Conservation (phyloP, 345 rosid species). For the Salix viminalis region DNA sequence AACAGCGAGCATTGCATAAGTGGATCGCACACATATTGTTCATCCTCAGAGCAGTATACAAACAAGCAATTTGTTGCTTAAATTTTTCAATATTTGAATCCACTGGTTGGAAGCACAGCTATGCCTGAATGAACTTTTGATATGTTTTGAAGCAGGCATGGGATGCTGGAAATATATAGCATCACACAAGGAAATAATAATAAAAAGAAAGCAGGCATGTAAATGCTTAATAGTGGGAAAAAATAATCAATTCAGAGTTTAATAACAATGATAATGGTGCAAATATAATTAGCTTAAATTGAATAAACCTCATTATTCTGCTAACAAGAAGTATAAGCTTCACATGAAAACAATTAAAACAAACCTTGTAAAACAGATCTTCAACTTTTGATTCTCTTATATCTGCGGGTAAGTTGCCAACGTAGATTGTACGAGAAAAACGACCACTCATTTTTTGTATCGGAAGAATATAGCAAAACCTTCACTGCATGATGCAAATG, state of each 20-base stretch:
- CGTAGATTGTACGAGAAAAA: conserved; percentile 93
- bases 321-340: neutral
- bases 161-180: neutral
- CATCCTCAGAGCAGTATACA: neutral
- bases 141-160: neutral
- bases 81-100: neutral
- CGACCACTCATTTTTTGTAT: conserved; percentile 79
- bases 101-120: neutral
- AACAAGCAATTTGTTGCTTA: neutral
- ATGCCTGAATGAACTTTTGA: neutral
- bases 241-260: neutral
- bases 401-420: conserved; percentile 92
- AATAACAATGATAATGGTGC: neutral
- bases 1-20: neutral
- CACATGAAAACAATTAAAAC: conserved; percentile 13
- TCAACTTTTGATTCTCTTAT: conserved; percentile 84
- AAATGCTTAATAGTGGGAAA: neutral
- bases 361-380: conserved; percentile 92
- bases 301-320: neutral
- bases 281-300: neutral
- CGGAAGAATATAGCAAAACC: conserved; percentile 2
- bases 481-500: conserved; percentile 26
- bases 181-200: neutral
- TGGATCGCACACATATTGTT: neutral
- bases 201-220: neutral